Evolutionary conservation across 2,329 filamentous ascomycete species (phyloP).

Genomic region (Emmonsiellopsis sp.): DNA sequence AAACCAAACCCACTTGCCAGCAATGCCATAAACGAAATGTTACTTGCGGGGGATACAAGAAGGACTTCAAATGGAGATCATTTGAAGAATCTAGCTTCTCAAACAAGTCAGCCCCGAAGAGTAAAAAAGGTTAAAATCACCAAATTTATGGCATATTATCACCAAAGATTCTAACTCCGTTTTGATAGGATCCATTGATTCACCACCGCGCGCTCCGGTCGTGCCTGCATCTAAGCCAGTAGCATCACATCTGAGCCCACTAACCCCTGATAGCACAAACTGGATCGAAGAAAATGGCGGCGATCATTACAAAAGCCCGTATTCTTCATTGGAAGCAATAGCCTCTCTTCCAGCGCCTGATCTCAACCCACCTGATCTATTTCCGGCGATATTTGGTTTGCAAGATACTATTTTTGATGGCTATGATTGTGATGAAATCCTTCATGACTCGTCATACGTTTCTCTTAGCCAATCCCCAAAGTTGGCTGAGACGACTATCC

Average conservation of each 20-base stretch:
- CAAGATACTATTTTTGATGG: background rate
- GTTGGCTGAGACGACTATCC: background rate
- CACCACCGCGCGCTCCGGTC: background rate
- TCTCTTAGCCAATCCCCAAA: background rate
- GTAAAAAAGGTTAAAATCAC: slow-evolving; percentile 36
- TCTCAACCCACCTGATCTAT: background rate
- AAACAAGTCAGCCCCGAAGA: slow-evolving; percentile 28
- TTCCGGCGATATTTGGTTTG: background rate
- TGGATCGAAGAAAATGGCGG: background rate
- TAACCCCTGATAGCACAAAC: background rate
- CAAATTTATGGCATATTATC: background rate
- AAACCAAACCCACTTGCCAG: slow-evolving; percentile 58
- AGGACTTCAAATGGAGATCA: slow-evolving; percentile 66
- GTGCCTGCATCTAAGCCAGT: background rate
- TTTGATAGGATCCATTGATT: background rate
- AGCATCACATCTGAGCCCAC: background rate
- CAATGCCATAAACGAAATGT: slow-evolving; percentile 60
- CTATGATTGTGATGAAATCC: background rate
- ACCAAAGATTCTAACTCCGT: background rate
- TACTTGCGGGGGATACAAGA: slow-evolving; percentile 62
- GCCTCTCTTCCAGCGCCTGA: background rate
- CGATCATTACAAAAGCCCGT: background rate
- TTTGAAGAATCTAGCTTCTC: slow-evolving; percentile 55
- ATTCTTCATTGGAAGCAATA: background rate
- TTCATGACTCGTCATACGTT: background rate